Conservation (phyloP, 2,329 filamentous ascomycete genomes). For the Ceratocystis variospora region DNA sequence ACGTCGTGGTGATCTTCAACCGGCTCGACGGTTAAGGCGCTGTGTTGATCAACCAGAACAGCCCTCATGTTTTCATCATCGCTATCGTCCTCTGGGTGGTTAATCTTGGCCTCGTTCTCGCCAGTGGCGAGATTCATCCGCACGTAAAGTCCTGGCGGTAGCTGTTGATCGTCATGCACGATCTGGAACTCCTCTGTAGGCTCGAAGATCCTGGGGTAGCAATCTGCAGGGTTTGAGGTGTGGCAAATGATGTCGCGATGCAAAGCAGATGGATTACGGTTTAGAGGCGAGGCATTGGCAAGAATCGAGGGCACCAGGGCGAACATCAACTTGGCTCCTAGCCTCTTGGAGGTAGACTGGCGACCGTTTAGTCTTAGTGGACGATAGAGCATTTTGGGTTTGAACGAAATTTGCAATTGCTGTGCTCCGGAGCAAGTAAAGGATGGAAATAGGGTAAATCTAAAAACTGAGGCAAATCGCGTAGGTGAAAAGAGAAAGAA, state of each 20-base stretch:
- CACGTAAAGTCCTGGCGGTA: constrained; percentile 52
- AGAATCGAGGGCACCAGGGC: constrained; percentile 11
- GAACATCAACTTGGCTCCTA: not conserved
- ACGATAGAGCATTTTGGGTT: not conserved
- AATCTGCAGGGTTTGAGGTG: constrained; percentile 44
- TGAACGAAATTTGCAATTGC: not conserved
- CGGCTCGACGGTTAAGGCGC: constrained; percentile 37
- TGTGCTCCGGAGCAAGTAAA: not conserved
- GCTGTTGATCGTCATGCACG: constrained; percentile 49
- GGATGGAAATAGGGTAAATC: too few relatives aligned
- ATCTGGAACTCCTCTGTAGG: constrained; percentile 51
- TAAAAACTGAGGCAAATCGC: too few relatives aligned
- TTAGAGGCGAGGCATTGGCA: constrained; percentile 8
- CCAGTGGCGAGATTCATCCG: constrained; percentile 52
- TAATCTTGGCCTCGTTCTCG: constrained; percentile 50
- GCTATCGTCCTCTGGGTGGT: constrained; percentile 39
- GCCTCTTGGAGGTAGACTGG: not conserved
- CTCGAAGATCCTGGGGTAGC: constrained; percentile 51
- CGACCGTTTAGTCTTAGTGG: not conserved
- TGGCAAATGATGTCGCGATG: constrained; percentile 50
- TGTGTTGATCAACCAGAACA: constrained; percentile 34
- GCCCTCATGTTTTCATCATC: constrained; percentile 36
- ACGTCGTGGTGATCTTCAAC: constrained; percentile 27
- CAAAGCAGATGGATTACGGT: not conserved
- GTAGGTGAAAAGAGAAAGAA: not conserved